Percentiles rank a stretch among this genome's conserved stretches.
Conservation (phyloP, 1,284 basidiomycete species). For the Tilletia horrida region DNA sequence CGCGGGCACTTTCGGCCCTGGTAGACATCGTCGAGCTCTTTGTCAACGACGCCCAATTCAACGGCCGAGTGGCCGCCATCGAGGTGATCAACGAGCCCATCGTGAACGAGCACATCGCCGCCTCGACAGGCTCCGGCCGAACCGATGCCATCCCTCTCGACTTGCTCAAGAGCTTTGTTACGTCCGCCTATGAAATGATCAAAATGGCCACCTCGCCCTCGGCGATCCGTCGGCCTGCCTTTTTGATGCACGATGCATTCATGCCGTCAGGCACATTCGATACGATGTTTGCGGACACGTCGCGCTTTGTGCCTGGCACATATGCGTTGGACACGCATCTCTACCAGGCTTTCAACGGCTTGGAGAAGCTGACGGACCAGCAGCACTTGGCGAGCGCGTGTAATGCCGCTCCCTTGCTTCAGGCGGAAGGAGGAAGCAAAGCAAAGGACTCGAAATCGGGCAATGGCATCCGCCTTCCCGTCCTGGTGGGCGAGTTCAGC, state of each 20-base stretch:
- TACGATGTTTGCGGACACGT: neutral
- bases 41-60: neutral
- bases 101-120: slow-evolving; percentile 15
- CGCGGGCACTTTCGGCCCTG: too few species aligned
- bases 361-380: too few species aligned
- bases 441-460: neutral
- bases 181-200: slow-evolving; percentile 2
- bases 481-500: too few species aligned
- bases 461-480: too few species aligned
- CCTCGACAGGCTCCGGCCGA: slow-evolving; percentile 21
- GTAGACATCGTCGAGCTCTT: neutral
- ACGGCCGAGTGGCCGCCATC: slow-evolving; percentile 16
- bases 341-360: slow-evolving; percentile 8
- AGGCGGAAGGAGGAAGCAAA: too few species aligned
- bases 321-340: slow-evolving; percentile 37
- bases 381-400: slow-evolving; percentile 35
- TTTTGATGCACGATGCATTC: slow-evolving; percentile 32
- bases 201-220: slow-evolving; percentile 24
- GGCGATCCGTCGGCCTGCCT: slow-evolving; percentile 28
- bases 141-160: slow-evolving; percentile 13
- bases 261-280: slow-evolving; percentile 23
- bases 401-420: slow-evolving; percentile 25
- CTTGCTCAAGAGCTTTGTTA: slow-evolving; percentile 9
- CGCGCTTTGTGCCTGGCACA: too few species aligned
- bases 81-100: slow-evolving; percentile 18